Base-by-base conservation (phyloP, 2,329 filamentous ascomycete species). In the Exophiala aquamarina region DNA sequence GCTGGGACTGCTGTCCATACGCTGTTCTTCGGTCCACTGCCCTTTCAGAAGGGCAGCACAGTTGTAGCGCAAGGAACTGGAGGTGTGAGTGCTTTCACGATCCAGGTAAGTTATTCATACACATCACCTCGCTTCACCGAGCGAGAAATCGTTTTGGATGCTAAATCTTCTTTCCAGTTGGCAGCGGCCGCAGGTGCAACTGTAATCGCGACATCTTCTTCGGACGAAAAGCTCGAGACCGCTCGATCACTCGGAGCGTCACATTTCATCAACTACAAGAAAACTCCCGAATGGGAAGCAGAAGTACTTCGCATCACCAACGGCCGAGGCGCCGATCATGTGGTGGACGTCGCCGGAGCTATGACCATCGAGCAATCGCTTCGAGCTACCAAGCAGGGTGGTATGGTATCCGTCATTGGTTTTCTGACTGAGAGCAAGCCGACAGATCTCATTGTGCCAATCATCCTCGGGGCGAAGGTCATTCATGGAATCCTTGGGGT, bases 1-100 rank as follows among this genome's bases (percentile, higher is more conserved):
- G 81, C 69, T 2, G 59, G 85, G 34, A 86, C 82, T 2, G 78
- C 76, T 20, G 85, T 82, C 82, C 84, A 84, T 60, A 78, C 78
- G 2, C 70, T 86, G 11, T 84, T 78, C 58, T 81, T 21, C 66
- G 63, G 15, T 41, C 41, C 15, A 64, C 65, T 56, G 67, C 70
- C 19, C 54, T 84, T 49, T 70, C 71, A 58, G 74, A 78, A 78
- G 0, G 82, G 81, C 3, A 62, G 70, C 43, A 75, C 75, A 50
- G 78, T 83, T 3, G 63, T 83, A 29, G 80, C 79, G 2, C 79
- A 83, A 58, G 79, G 79, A 28, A 82, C 79, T 4, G 79, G 80
- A 10, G 79, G 79, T 54, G 79, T 83, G 3, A 75, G 71, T 44
- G 72, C 80, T 17, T 81, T 32, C 15, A 40, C 29, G 15, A 33